Percentiles rank a stretch among this genome's conserved stretches.
These are phyloP conservation scores for Ceratocystis albifundus DNA, from an alignment of 2,329 filamentous ascomycete genomes.

Conservation along the genomic window DNA sequence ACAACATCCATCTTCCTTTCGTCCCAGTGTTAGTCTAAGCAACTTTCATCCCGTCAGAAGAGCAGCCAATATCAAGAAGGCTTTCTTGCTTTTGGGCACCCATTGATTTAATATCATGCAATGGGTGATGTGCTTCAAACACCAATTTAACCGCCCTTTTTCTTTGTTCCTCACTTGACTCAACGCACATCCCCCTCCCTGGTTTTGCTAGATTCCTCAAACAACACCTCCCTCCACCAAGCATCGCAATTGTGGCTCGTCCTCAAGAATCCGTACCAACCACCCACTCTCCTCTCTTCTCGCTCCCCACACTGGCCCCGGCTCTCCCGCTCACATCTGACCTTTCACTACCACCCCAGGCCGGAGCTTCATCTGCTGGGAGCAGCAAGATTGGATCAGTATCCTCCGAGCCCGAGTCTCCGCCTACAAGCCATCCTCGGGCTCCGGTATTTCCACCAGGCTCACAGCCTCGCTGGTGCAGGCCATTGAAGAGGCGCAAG, in stretches of 20 bases:
- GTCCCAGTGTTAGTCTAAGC: background rate
- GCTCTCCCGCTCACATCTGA: background rate
- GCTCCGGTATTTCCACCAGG: background rate
- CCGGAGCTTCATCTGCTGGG: background rate
- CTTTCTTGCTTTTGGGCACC: no score
- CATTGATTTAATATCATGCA: no score
- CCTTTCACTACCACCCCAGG: background rate
- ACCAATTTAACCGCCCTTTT: background rate
- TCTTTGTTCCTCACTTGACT: background rate
- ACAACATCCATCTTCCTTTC: background rate
- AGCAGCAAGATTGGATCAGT: background rate
- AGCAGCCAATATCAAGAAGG: background rate
- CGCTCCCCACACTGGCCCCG: background rate
- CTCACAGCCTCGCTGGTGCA: background rate
- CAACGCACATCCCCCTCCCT: background rate
- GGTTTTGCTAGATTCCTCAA: background rate
- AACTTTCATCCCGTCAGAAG: background rate
- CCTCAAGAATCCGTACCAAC: background rate
- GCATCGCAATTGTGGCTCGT: slow-evolving; percentile 5
- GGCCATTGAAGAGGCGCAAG: background rate
- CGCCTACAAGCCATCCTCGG: background rate
- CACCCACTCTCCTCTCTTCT: background rate
- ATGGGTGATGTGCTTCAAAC: background rate
- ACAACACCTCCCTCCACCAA: background rate
- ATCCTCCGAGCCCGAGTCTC: background rate